Evolutionary conservation across 106 monocot species (phyloP).

Genomic region (Posidonia australis): DNA sequence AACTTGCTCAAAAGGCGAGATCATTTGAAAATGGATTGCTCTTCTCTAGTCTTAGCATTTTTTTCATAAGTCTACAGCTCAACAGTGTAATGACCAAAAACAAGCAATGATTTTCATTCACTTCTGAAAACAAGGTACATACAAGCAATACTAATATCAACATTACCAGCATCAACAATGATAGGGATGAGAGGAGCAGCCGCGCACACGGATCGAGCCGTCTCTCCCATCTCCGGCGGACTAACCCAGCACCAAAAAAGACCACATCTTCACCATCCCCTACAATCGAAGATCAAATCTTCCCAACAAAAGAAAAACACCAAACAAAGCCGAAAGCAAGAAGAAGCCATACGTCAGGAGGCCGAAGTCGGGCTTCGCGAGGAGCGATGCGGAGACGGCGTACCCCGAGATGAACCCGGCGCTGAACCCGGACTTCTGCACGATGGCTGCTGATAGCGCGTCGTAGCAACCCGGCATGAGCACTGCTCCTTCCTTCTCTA

Average conservation of each 20-base stretch:
- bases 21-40: neutral
- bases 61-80: neutral
- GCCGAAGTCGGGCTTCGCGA: slow-evolving; percentile 34
- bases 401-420: slow-evolving; percentile 61
- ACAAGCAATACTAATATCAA: too few relatives aligned
- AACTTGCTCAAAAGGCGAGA: neutral
- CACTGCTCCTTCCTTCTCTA: slow-evolving; percentile 38
- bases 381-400: slow-evolving; percentile 34
- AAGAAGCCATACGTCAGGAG: slow-evolving; percentile 13
- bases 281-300: neutral
- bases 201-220: slow-evolving; percentile 31
- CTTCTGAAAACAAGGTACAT: neutral
- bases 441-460: slow-evolving; percentile 42
- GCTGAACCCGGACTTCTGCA: slow-evolving; percentile 40
- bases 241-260: slow-evolving; percentile 10
- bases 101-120: neutral
- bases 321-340: neutral
- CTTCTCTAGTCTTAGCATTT: neutral
- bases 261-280: neutral
- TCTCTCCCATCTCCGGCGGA: slow-evolving; percentile 48
- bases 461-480: slow-evolving; percentile 53
- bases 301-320: neutral
- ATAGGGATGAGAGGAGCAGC: slow-evolving; percentile 31
- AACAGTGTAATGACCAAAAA: neutral
- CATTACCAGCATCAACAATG: slow-evolving; percentile 41